Conservation (phyloP, 1,284 basidiomycete genomes). For the Fomitiporia mediterranea region DNA sequence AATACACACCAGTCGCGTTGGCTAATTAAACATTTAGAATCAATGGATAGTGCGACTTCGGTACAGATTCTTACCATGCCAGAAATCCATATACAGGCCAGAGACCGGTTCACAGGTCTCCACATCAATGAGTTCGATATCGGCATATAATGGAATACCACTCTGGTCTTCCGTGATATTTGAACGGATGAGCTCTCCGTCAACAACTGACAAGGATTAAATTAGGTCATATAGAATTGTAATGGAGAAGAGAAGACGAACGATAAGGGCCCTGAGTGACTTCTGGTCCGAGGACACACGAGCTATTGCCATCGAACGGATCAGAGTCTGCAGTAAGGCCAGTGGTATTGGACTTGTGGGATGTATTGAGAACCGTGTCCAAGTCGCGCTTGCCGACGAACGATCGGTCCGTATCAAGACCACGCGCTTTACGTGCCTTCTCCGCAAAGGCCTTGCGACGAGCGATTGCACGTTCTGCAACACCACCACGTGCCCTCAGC, state of each 20-base stretch:
- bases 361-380: not conserved
- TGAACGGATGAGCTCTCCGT: slow-evolving; percentile 23
- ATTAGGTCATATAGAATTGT: not conserved
- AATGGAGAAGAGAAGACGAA: not conserved
- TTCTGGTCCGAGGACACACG: slow-evolving; percentile 8
- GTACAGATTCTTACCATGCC: slow-evolving; percentile 4
- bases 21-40: too few relatives aligned
- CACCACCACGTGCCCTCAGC: slow-evolving; percentile 2
- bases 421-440: not conserved
- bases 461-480: slow-evolving; percentile 1
- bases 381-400: slow-evolving; percentile 2
- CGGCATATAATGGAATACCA: slow-evolving; percentile 38
- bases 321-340: slow-evolving; percentile 8
- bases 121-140: slow-evolving; percentile 47
- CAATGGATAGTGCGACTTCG: too few relatives aligned
- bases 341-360: slow-evolving; percentile 3
- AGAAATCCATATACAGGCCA: slow-evolving; percentile 2
- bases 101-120: slow-evolving; percentile 38
- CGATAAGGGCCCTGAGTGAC: slow-evolving; percentile 7
- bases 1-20: slow-evolving; percentile 12
- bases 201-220: not conserved
- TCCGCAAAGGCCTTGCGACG: slow-evolving; percentile 3
- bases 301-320: slow-evolving; percentile 8
- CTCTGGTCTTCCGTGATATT: slow-evolving; percentile 23
- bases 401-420: not conserved